Base-by-base conservation (phyloP, 2,329 filamentous ascomycete genomes). In the Colletotrichum karsti region DNA sequence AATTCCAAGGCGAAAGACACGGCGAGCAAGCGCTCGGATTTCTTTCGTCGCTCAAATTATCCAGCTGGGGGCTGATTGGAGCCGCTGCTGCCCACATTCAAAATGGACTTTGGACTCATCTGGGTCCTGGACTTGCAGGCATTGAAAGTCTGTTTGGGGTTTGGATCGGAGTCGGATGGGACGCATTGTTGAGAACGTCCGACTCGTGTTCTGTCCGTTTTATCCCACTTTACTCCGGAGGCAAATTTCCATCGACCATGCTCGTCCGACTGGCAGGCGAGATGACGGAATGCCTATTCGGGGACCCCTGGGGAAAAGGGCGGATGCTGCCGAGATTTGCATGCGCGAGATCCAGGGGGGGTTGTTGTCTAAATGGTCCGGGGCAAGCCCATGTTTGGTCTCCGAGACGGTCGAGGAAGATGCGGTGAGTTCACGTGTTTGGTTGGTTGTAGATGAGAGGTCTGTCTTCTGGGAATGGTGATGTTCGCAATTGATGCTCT, bases 231-330 rank as follows among this genome's bases (percentile, higher is more conserved):
- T 18, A 26, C 37, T 20, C n/a, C 22, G 13, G 37, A 22, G 56
- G 30, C 44, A 22, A 48, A 41, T 56, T 42, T 63, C 63, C 41
- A 20, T 37, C 26, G 39, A 46, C 58, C 58, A 50, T 63, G 41
- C 41, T n/a, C 37, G 22, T 50, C 13, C 8, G 28, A 24, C n/a
- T n/a, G 22, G 22, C 18, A 51, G 50, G 58, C 50, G 58, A 63
- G 63, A 57, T 63, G 63, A 63, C 58, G 63, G 30, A 50, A 63
- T 61, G 20, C 63, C 57, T 55, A 48, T 46, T 66, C 33, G 37
- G 48, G 48, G 48, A 26, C 8, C 2, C 30, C 63, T 56, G 9
- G 18, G 46, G 46, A 28, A 50, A 50, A 37, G 28, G 24, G 57
- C 63, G 63, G 59, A 63, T 53, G 51, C 26, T 67, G 42, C 59